Base-by-base conservation (phyloP, 73 alveolate genomes). In the Blepharisma japonicum region DNA sequence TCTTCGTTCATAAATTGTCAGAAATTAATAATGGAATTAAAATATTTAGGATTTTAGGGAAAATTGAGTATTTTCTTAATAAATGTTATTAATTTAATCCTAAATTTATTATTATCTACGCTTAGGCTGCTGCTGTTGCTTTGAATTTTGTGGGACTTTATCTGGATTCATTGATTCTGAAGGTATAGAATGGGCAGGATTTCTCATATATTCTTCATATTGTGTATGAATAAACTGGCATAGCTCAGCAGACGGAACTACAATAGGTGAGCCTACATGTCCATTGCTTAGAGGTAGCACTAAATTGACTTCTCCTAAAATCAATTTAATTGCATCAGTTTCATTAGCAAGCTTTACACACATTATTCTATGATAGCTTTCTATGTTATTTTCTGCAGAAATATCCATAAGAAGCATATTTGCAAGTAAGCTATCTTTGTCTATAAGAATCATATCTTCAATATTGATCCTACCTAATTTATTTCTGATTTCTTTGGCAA, bases 171-270 rank as follows among this genome's bases (percentile, higher is more conserved):
- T 32, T 32, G 42, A 32, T 25, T 61, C 74, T 2, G 46, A n/a
- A 14, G 38, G 74, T 20, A 61, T 61, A 9, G 18, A 14, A 18
- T 18, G 46, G 18, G 74, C 14, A 61, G 74, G 74, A 25, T 61
- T 61, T 61, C 74, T 61, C 74, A 61, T 61, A 25, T 25, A 61
- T 25, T 61, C 74, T 25, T 61, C 74, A 61, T 61, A 61, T 25
- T 61, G 74, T 9, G 46, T 14, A 25, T 61, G 38, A 5, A 61
- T 61, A 61, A 20, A 61, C 47, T 61, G 74, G 11, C 38, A 18
- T 9, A 70, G 80, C 77, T 70, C 80, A 9, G 56, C 21, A 9
- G 80, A 70, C 11, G 80, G 80, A 1, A 70, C 27, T 2, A 70
- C 46, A 45, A 70, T 70, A 2, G 80, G 80, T 7, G 55, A 14